Evolutionary conservation across 306 rosid species (phyloP), one percentile per base, ranked within the genome.

Genomic region (Ochetophila trinervis): DNA sequence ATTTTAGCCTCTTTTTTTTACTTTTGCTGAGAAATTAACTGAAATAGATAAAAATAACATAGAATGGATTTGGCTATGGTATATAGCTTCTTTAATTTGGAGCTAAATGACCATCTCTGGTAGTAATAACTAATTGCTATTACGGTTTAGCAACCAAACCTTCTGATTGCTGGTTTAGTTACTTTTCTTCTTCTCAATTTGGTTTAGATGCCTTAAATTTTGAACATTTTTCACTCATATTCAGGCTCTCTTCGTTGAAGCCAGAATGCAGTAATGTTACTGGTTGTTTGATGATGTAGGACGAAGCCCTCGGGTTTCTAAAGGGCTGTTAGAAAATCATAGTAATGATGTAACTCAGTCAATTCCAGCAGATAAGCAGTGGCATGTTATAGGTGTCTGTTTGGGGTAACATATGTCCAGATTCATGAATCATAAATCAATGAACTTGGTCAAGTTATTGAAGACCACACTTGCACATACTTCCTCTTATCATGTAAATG

Each of bases 181-280:
- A 19, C 19, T 10, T 24, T 36, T n/a, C n/a, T 47, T 19, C 37
- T 67, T 66, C 49, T 48, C 15, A 52, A 8, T 61, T 66, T 65
- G 72, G 61, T 56, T n/a, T 78, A 69, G 59, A 62, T 73, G 62
- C 80, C 75, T 80, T 86, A 70, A 89, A 72, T 76, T 60, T 68
- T 80, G 60, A 65, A 84, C 79, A 81, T 76, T 80, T 82, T 84
- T 85, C 68, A 89, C 96, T 89, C 95, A 92, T 88, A 86, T 89
- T 87, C 98, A 93, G 98, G 98, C 89, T 93, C 98, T 93, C 87
- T 89, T 93, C 89, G 96, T 93, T 93, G 98, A 97, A 93, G 98
- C 86, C 98, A 93, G 99, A 90, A 83, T 84, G 93, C 96, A 78
- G 84, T 86, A 76, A 94, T 93, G 83, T 88, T 80, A 62, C 94